A percentile compares a stretch with the other conserved stretches of the same genome.
These are phyloP conservation scores for Ophiostoma quercus DNA, from an alignment of 2,329 filamentous ascomycete genomes.

Conservation along the genomic window DNA sequence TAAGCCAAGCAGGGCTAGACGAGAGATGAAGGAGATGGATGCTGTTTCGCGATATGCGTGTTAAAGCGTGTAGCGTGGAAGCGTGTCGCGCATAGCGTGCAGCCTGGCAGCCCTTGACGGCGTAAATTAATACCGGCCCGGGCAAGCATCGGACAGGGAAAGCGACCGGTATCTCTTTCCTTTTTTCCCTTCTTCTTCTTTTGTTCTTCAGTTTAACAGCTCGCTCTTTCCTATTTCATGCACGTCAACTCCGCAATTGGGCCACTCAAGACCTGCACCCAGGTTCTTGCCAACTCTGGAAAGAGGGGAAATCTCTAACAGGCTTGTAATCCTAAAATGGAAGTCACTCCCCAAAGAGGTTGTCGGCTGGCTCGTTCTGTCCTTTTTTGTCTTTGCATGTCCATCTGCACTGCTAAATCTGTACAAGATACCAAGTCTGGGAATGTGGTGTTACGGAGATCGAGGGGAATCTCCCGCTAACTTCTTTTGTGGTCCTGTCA, in stretches of 20 bases:
- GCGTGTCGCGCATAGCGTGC: not conserved
- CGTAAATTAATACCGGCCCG: not conserved
- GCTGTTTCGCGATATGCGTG: constrained; percentile 19
- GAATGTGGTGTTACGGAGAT: constrained; percentile 2
- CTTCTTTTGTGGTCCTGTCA: not conserved
- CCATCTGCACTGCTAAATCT: no score
- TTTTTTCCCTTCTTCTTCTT: no score
- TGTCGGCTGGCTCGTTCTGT: not conserved
- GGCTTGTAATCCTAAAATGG: not conserved
- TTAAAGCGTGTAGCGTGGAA: constrained; percentile 3
- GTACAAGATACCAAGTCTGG: not conserved
- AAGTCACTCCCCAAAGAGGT: not conserved
- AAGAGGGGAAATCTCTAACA: constrained; percentile 19
- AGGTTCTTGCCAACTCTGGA: constrained; percentile 21
- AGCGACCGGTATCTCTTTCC: not conserved
- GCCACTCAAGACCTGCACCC: constrained; percentile 10
- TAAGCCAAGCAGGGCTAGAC: not conserved
- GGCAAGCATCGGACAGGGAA: not conserved
- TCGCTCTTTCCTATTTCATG: constrained; percentile 1
- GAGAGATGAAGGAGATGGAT: constrained; percentile 2
- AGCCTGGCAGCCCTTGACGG: not conserved
- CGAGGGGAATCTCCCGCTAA: constrained; percentile 6
- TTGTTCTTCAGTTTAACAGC: not conserved
- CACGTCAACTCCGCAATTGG: not conserved
- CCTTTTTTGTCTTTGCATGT: not conserved